These are phyloP conservation scores for Allomyces macrogynus DNA, from an alignment of 192 early-diverging fungal genomes.

Conservation along the genomic window DNA sequence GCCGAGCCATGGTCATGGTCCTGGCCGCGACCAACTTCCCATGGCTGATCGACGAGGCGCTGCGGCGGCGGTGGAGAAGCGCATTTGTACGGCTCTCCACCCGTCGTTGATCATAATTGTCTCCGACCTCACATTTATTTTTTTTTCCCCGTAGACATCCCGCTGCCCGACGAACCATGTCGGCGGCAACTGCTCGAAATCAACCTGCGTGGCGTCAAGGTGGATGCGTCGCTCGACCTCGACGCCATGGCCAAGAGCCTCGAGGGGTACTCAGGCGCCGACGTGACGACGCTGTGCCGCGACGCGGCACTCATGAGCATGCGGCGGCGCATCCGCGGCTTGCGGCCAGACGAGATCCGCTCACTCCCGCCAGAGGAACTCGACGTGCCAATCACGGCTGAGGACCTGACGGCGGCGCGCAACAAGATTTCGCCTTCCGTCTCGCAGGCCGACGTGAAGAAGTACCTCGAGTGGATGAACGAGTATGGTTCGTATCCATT, in stretches of 20 bases:
- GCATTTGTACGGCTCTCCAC: slow-evolving; percentile 20
- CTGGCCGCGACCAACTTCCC: slow-evolving; percentile 44
- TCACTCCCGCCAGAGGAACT: slow-evolving; percentile 29
- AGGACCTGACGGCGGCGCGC: slow-evolving; percentile 28
- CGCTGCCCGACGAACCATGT: slow-evolving; percentile 28
- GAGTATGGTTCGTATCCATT: slow-evolving; percentile 22
- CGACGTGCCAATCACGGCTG: slow-evolving; percentile 24
- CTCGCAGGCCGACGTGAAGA: slow-evolving; percentile 27
- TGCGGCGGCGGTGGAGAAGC: slow-evolving; percentile 37
- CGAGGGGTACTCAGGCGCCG: slow-evolving; percentile 36
- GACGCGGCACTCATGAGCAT: slow-evolving; percentile 22
- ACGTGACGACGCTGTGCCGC: slow-evolving; percentile 27
- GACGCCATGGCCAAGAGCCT: slow-evolving; percentile 28
- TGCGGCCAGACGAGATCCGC: slow-evolving; percentile 31
- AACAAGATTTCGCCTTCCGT: slow-evolving; percentile 36
- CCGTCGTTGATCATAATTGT: no score
- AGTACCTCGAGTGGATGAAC: slow-evolving; percentile 40
- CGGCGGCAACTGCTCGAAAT: slow-evolving; percentile 28
- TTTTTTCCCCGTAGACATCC: slow-evolving; percentile 10
- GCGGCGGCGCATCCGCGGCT: slow-evolving; percentile 28
- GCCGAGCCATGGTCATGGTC: slow-evolving; percentile 36
- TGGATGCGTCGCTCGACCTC: slow-evolving; percentile 19
- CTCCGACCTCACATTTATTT: not conserved
- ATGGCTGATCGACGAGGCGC: slow-evolving; percentile 48
- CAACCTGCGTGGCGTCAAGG: slow-evolving; percentile 23